Evolutionary conservation across 441 rosid genomes (phyloP).

Genomic region (Rhodomyrtus psidioides): DNA sequence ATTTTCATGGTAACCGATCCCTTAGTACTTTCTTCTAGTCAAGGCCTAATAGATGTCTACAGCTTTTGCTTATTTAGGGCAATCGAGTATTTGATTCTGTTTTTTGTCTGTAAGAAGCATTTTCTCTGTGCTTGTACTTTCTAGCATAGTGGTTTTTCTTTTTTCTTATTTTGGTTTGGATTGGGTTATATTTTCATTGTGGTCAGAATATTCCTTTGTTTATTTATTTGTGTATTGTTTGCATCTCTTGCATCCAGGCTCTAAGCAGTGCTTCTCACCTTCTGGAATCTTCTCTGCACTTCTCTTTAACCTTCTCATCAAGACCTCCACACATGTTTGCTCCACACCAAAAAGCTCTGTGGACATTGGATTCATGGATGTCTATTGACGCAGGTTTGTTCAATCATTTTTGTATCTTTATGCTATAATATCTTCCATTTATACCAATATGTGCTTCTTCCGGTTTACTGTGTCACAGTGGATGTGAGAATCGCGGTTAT

Average conservation of each 20-base stretch:
- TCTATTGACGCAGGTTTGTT: slow-evolving; percentile 45
- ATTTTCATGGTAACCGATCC: neutral
- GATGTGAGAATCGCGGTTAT: slow-evolving; percentile 47
- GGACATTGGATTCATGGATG: slow-evolving; percentile 79
- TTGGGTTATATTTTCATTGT: neutral
- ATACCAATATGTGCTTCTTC: no score
- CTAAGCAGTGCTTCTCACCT: slow-evolving; percentile 26
- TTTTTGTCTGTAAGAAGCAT: neutral
- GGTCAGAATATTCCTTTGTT: neutral
- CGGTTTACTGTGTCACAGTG: slow-evolving; percentile 30
- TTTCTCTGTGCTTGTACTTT: neutral
- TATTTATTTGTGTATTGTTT: neutral
- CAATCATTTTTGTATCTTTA: neutral
- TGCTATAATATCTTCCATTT: neutral
- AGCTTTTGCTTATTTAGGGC: neutral
- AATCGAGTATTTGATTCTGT: neutral
- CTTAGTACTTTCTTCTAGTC: neutral
- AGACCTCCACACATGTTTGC: slow-evolving; percentile 80
- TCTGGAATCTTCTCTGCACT: slow-evolving; percentile 48
- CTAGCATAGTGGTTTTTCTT: neutral
- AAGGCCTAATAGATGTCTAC: neutral
- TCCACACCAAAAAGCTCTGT: slow-evolving; percentile 72
- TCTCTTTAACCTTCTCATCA: slow-evolving; percentile 50
- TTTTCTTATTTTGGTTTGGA: neutral
- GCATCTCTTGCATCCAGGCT: slow-evolving; percentile 30